Evolutionary conservation across 208 protist species (phyloP).

Genomic region (Leishmania amazonensis): DNA sequence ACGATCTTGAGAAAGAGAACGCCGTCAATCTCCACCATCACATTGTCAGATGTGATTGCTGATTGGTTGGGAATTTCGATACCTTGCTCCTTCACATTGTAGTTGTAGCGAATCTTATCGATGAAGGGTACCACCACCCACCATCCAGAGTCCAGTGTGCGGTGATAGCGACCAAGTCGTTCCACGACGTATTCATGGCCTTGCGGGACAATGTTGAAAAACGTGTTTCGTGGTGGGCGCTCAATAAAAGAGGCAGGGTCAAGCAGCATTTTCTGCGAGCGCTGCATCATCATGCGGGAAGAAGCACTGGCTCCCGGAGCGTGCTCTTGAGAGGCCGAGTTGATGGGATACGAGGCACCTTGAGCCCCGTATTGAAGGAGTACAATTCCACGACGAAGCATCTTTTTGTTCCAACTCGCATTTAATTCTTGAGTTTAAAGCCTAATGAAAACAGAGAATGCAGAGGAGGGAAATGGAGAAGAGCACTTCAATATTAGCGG

Average conservation of each 20-base stretch:
- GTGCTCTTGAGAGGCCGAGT: slow-evolving; percentile 21
- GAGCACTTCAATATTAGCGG: background rate
- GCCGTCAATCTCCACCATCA: slow-evolving; percentile 96
- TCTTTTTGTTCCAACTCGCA: slow-evolving; percentile 4
- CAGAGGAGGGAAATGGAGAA: background rate
- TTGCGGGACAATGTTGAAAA: slow-evolving; percentile 95
- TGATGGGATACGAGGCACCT: slow-evolving; percentile 15
- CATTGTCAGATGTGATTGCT: slow-evolving; percentile 96
- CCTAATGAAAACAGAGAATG: slow-evolving; percentile 1
- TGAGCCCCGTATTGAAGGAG: slow-evolving; percentile 25
- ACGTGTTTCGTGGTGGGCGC: slow-evolving; percentile 67
- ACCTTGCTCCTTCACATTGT: slow-evolving; percentile 94
- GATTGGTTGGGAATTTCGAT: slow-evolving; percentile 92
- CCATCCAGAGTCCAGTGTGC: slow-evolving; percentile 90
- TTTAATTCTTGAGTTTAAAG: slow-evolving; percentile 3
- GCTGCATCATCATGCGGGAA: slow-evolving; percentile 43
- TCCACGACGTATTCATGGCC: slow-evolving; percentile 95
- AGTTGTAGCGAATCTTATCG: slow-evolving; percentile 95
- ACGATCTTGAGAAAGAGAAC: slow-evolving; percentile 94
- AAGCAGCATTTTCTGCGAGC: slow-evolving; percentile 33
- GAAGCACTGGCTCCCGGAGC: background rate
- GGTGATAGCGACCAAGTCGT: slow-evolving; percentile 93
- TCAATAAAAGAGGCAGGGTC: slow-evolving; percentile 72
- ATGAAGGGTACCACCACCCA: slow-evolving; percentile 93
- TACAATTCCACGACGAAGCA: slow-evolving; percentile 26